Evolutionary conservation across 225 moss, liverwort and hornwort species (phyloP), one percentile per base, ranked within the genome.

Genomic region (Physcomitrium patens): DNA sequence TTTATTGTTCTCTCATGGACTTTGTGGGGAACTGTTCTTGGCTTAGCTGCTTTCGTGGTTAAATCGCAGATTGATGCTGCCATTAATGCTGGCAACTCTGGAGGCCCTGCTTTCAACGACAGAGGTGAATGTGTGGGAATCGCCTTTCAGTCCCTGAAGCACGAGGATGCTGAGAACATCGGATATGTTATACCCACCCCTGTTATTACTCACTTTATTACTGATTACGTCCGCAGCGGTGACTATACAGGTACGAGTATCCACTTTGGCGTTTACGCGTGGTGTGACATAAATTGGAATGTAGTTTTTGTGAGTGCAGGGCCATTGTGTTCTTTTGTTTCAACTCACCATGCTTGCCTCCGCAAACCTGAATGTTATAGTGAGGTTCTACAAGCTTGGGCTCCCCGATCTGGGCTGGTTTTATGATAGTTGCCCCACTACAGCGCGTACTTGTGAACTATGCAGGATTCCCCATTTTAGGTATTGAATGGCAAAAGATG

Each of bases 401-500:
- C 52, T 68, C 31, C 62, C n/a, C n/a, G 7, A 57, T 69, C 8
- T 7, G 56, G 59, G 28, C 60, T 20, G 19, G 46, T 47, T 37
- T 15, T 12, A 6, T 56, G 54, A 60, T 53, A 47, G 60, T 10
- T 60, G 20, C 41, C 37, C 19, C 16, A 70, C 37, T 31, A 4
- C 31, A 37, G 31, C 31, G 31, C 31, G 31, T 37, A 37, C 31
- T 61, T 82, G 71, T 71, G 45, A 43, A 75, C 17, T 79, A 44
- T 75, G 44, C 81, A 99, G 93, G 99, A 69, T 99, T 99, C 75
- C 99, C 99, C 15, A 99, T 99, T 59, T 72, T 99, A 82, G 99
- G 99, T 16, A 89, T 99, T 80, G 99, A 99, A 74, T 99, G 99
- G 99, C 99, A 99, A 79, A 99, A 99, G 93, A 99, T 99, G 99